These are phyloP conservation scores for Backusella parvicylindrica DNA, from an alignment of 192 early-diverging fungal genomes.

Conservation along the genomic window DNA sequence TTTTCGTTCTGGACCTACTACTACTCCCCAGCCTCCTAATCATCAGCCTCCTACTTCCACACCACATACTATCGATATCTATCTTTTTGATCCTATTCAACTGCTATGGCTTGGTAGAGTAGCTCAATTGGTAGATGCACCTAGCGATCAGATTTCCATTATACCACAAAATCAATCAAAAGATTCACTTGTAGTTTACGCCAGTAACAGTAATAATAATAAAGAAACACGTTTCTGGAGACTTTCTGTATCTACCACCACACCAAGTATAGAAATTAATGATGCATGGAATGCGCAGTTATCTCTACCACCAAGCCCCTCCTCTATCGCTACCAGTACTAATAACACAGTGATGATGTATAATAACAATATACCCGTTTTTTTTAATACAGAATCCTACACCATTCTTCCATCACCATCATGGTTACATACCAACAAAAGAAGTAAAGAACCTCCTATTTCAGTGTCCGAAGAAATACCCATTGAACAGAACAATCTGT, in stretches of 20 bases:
- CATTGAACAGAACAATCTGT: not conserved
- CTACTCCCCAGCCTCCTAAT: not conserved
- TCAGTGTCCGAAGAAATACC: not conserved
- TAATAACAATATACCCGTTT: not conserved
- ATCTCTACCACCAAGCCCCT: not conserved
- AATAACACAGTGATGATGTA: not conserved
- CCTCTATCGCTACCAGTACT: not conserved
- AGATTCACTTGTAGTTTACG: not conserved
- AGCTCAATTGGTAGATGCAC: not conserved
- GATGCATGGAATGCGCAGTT: slow-evolving; percentile 1
- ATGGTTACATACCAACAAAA: not conserved
- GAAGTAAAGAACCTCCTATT: not conserved
- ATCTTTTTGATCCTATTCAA: not conserved
- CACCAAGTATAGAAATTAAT: not conserved
- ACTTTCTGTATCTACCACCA: not conserved
- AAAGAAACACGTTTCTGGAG: not conserved
- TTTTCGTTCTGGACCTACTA: slow-evolving; percentile 5
- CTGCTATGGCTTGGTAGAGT: not conserved
- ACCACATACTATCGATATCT: not conserved
- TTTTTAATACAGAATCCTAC: not conserved
- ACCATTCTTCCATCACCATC: not conserved
- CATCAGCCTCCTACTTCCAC: not conserved
- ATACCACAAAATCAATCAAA: not conserved
- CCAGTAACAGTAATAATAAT: not conserved
- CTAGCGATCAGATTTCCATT: not conserved